Evolutionary conservation across 495 filamentous ascomycete genomes (phyloP), one percentile per base, ranked within the genome.

Genomic region (Penicillium dipodomyicola): DNA sequence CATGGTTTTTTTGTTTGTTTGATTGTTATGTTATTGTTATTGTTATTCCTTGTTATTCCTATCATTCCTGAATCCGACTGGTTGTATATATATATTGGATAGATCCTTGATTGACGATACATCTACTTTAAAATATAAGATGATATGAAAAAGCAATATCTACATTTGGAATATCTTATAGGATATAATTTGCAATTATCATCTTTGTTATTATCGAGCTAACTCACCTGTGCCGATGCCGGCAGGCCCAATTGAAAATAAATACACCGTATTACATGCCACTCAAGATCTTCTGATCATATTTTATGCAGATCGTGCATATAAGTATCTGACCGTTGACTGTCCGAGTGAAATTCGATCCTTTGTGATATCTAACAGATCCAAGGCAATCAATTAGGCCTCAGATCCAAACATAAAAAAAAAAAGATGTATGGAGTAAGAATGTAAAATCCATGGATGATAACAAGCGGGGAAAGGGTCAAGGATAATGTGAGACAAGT

Each of bases 311-410:
- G 19, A 10, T 23, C 5, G 41, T 43, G 41, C 35, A 17, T 37
- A 37, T 8, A 20, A 42, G 40, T 42, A 20, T 12, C n/a, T 4
- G 19, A 11, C 40, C 40, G 40, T 20, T 42, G 9, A 42, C 9
- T 20, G 40, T 20, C 7, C 0, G 27, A 20, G n/a, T 48, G n/a
- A 23, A 45, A 45, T 44, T 17, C 23, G 27, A 27, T n/a, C n/a
- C n/a, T n/a, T n/a, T n/a, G n/a, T n/a, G n/a, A n/a, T n/a, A n/a
- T n/a, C n/a, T n/a, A n/a, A n/a, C n/a, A n/a, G n/a, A n/a, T n/a
- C n/a, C n/a, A n/a, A 37, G 50, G 35, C 35, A 51, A 49, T 44
- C 25, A 19, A 33, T 25, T 25, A 32, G 17, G 15, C 43, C 43
- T 17, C 27, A 29, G 23, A 23, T n/a, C 23, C n/a, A 14, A 14